Percentiles rank a stretch among this genome's conserved stretches.
phyloP scores from a whole-genome alignment of 805 yeast species.

The Danielia oregonensis region DNA sequence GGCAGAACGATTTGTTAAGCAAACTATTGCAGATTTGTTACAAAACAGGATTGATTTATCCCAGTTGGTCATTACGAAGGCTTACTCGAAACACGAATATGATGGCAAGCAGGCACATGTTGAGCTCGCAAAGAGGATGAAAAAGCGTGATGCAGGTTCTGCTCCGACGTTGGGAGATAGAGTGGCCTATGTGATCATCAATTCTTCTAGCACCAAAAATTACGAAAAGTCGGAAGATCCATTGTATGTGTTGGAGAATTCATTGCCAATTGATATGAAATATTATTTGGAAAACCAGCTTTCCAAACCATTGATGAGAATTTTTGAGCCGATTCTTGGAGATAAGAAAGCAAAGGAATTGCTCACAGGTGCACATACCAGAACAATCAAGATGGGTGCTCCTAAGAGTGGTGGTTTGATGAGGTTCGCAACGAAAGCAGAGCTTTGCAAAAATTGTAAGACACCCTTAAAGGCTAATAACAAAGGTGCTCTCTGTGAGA shows the following conservation, averaged over 20 bases:
- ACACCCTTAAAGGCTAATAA: conserved; percentile 61
- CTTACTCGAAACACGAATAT: conserved; percentile 83
- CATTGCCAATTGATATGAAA: conserved; percentile 89
- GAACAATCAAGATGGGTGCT: conserved; percentile 68
- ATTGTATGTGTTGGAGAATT: conserved; percentile 83
- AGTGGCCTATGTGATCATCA: conserved; percentile 91
- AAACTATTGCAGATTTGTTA: conserved; percentile 81
- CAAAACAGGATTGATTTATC: conserved; percentile 92
- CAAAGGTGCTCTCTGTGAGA: conserved; percentile 75
- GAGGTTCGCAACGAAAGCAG: conserved; percentile 88
- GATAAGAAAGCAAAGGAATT: conserved; percentile 76
- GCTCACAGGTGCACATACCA: conserved; percentile 78
- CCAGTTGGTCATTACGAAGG: conserved; percentile 89
- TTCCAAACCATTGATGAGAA: conserved; percentile 87
- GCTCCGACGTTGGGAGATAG: conserved; percentile 98
- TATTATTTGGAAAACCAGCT: conserved; percentile 91
- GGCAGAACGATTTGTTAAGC: conserved; percentile 82
- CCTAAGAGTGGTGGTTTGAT: conserved; percentile 83
- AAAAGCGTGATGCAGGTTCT: conserved; percentile 93
- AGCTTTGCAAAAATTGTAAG: conserved; percentile 84
- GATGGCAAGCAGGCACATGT: conserved; percentile 97
- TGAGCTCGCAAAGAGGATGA: conserved; percentile 93
- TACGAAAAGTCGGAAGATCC: conserved; percentile 98
- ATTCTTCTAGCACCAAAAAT: conserved; percentile 75
- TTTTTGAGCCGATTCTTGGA: conserved; percentile 93